Base-by-base conservation (phyloP, 164 flowering plant genomes). In the Magnolia changhungtana region DNA sequence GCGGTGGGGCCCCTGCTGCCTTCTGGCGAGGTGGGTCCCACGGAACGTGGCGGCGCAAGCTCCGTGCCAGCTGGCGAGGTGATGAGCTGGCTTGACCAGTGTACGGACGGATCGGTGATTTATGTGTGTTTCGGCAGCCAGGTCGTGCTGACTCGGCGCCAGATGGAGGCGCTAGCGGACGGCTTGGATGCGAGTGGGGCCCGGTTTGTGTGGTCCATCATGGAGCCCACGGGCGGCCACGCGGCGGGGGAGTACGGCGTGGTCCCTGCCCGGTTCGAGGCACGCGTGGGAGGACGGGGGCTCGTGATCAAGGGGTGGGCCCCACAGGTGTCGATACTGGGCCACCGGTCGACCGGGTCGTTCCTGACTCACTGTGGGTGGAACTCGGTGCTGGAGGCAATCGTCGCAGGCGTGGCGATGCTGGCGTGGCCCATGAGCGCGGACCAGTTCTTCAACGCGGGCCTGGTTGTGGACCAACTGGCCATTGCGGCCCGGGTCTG, bases 301-400 rank as follows among this genome's bases (percentile, higher is more conserved):
- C 19, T 80, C n/a, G 79, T 90, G 2, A 68, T 88, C 2, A 82
- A 61, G 58, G 87, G 86, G 0, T 90, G 94, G 91, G 90, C 85
- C 2, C 90, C 89, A 8, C 94, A 89, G 74, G 85, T 81, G 78
- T 7, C 29, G 72, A 78, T 89, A 73, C 80, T 90, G 75, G 52
- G 73, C 13, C 91, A 90, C 76, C 37, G 64, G 18, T 85, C 89
- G 1, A 86, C 86, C 24, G 89, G 91, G 6, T 84, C 82, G 63
- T 90, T 88, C 63, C 71, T 90, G 81, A 88, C 84, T 78, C 93
- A 90, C 75, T 87, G 90, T 45, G 91, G 93, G 61, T 88, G 93
- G 93, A 87, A 87, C 84, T 89, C 90, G 72, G 78, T 83, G 74
- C 67, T 84, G 55, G 94, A 90, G 64, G 85, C 74, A 49, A 24